Conservation (phyloP, 2,329 filamentous ascomycete genomes). For the Aspergillus texensis region DNA sequence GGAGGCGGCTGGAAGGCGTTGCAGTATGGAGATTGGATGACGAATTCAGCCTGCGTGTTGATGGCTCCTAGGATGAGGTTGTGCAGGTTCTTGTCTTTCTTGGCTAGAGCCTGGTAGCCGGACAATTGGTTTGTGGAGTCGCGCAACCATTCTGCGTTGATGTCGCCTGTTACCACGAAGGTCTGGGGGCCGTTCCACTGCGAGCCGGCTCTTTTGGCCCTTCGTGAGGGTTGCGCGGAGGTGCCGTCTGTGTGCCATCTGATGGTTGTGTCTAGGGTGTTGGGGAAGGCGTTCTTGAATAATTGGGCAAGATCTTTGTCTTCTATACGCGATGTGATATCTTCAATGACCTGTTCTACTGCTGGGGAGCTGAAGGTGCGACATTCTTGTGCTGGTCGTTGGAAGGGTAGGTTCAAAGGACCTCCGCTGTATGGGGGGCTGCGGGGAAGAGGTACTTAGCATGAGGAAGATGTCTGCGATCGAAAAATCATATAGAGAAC, state of each 20-base stretch:
- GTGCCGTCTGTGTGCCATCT: constrained; percentile 76
- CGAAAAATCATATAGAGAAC: constrained; percentile 29
- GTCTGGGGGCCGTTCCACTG: constrained; percentile 84
- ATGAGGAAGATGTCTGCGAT: neutral
- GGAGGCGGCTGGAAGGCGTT: constrained; percentile 97
- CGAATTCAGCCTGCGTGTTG: constrained; percentile 93
- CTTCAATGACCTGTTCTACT: constrained; percentile 84
- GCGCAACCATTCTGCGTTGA: constrained; percentile 88
- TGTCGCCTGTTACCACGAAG: constrained; percentile 92
- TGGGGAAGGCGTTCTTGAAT: constrained; percentile 95
- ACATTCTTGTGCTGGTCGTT: constrained; percentile 78
- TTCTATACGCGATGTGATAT: constrained; percentile 77
- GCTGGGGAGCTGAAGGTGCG: constrained; percentile 85
- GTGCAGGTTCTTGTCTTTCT: constrained; percentile 76
- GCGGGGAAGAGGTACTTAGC: neutral
- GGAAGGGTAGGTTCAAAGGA: constrained; percentile 77
- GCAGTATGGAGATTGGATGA: constrained; percentile 94
- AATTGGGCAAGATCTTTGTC: constrained; percentile 87
- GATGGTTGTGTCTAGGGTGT: constrained; percentile 86
- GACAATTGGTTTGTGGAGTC: constrained; percentile 92
- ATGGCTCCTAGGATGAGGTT: constrained; percentile 87
- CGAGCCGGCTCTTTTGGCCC: constrained; percentile 52
- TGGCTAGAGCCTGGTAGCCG: constrained; percentile 84
- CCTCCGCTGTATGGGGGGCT: constrained; percentile 81
- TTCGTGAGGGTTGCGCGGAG: constrained; percentile 38